These are phyloP conservation scores for Neofusicoccum cordaticola DNA, from an alignment of 2,329 filamentous ascomycete genomes.

Conservation along the genomic window DNA sequence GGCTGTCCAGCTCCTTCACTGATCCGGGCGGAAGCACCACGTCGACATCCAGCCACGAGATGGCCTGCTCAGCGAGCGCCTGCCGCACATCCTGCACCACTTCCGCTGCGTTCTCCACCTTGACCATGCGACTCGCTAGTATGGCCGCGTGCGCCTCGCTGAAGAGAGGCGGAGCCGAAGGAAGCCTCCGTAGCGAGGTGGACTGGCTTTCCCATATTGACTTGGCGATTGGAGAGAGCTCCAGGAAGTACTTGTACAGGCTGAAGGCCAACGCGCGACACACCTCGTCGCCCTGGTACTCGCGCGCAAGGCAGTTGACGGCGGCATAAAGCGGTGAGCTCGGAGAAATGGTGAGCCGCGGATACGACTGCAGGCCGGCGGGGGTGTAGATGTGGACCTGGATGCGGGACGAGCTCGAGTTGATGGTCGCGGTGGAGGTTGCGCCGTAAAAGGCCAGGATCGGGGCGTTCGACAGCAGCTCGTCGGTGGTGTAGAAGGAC, in stretches of 20 bases:
- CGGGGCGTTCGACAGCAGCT: constrained; percentile 74
- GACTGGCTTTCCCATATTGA: constrained; percentile 59
- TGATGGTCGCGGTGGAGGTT: constrained; percentile 83
- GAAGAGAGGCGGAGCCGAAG: constrained; percentile 69
- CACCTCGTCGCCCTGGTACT: constrained; percentile 93
- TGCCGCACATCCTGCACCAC: constrained; percentile 70
- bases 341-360: constrained; percentile 87
- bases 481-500: constrained; percentile 87
- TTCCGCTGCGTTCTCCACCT: constrained; percentile 72
- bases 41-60: constrained; percentile 85
- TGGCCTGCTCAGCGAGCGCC: constrained; percentile 75
- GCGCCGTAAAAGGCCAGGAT: constrained; percentile 90
- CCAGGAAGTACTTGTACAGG: constrained; percentile 88
- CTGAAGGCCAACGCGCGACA: constrained; percentile 89
- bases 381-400: constrained; percentile 90
- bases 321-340: constrained; percentile 88
- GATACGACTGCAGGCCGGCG: constrained; percentile 84
- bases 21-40: constrained; percentile 77
- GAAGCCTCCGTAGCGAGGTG: constrained; percentile 54
- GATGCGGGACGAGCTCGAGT: constrained; percentile 85
- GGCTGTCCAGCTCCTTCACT: constrained; percentile 48
- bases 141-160: constrained; percentile 91
- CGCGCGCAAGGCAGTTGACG: constrained; percentile 83
- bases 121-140: constrained; percentile 78
- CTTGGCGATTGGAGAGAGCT: constrained; percentile 77